Evolutionary conservation across 2,329 filamentous ascomycete species (phyloP), one percentile per base, ranked within the genome.

Genomic region (Diaporthe ilicicola): DNA sequence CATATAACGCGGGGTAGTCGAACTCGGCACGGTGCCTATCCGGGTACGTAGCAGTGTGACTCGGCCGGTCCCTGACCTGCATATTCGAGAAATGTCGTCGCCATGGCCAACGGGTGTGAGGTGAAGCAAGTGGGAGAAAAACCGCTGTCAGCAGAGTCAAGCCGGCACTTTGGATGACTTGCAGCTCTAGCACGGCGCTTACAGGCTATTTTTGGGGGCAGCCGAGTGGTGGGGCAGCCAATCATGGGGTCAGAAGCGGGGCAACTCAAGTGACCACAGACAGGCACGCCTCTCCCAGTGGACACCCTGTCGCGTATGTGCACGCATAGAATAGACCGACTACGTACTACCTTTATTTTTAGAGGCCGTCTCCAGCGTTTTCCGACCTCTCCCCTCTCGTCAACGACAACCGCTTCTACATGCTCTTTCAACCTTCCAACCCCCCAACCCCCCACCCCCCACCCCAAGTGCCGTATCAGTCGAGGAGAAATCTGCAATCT

Each of bases 101-200:
- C 39, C 9, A 19, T 46, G 65, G 48, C 10, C 9, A 29, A 29
- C 37, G 65, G 65, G 39, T 46, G 37, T 46, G 37, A 67, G 51
- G 37, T 24, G 39, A 32, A 44, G 48, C 27, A 27, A 67, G 64
- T 24, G 37, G 65, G 24, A 67, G 19, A 56, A n/a, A 22, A 44
- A 17, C 22, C 32, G 17, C 44, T 13, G 22, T 2, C 4, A 29
- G 24, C 8, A 51, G 8, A 56, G 39, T 50, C 53, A 27, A 15
- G 46, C 10, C n/a, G 53, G 53, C 66, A 56, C 53, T 55, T 55
- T 50, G 51, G 66, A 68, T 59, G 66, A 68, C 66, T 37, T 59
- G 37, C 62, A 66, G 62, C 34, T 54, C 37, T 66, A 51, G 66
- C 1, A 55, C 53, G 66, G 66, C 66, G 66, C 66, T 68, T 68